phyloP scores from a whole-genome alignment of 768 basidiomycete species.

The Leccinum incarnatum region DNA sequence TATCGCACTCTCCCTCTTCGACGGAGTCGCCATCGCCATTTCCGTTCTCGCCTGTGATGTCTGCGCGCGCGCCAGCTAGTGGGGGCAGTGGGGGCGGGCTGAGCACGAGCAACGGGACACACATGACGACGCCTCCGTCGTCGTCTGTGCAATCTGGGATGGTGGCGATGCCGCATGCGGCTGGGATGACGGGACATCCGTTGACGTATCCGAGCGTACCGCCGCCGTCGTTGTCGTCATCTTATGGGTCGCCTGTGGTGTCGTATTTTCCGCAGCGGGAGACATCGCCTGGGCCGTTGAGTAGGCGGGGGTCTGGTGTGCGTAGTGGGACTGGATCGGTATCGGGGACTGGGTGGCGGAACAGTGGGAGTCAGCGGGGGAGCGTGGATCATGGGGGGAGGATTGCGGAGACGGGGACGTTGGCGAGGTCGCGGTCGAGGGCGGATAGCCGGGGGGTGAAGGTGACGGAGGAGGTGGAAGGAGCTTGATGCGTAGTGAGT shows the following conservation, averaged over 20 bases:
- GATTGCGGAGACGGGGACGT: constrained; percentile 65
- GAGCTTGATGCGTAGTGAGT: background rate
- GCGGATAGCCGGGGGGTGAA: constrained; percentile 42
- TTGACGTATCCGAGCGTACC: constrained; percentile 82
- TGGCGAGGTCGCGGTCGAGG: constrained; percentile 36
- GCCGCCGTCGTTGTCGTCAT: constrained; percentile 76
- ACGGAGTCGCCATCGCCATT: constrained; percentile 68
- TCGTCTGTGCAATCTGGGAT: constrained; percentile 23
- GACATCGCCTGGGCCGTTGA: constrained; percentile 48
- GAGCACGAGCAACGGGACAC: constrained; percentile 44
- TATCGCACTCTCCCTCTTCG: constrained; percentile 64
- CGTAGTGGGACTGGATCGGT: constrained; percentile 12
- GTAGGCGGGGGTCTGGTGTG: constrained; percentile 50
- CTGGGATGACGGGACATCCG: constrained; percentile 22
- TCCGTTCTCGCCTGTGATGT: constrained; percentile 59
- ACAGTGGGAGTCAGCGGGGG: constrained; percentile 44
- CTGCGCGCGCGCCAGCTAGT: constrained; percentile 40
- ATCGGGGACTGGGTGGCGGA: constrained; percentile 25
- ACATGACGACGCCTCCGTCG: constrained; percentile 72
- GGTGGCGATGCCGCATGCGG: constrained; percentile 15
- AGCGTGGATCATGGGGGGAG: constrained; percentile 64
- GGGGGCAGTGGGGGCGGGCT: background rate
- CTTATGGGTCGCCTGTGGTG: constrained; percentile 68
- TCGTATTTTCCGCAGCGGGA: constrained; percentile 45
- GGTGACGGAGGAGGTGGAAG: constrained; percentile 8